Evolutionary conservation across 345 rosid genomes (phyloP), one percentile per base, ranked within the genome.

Genomic region (Triadica sebifera): DNA sequence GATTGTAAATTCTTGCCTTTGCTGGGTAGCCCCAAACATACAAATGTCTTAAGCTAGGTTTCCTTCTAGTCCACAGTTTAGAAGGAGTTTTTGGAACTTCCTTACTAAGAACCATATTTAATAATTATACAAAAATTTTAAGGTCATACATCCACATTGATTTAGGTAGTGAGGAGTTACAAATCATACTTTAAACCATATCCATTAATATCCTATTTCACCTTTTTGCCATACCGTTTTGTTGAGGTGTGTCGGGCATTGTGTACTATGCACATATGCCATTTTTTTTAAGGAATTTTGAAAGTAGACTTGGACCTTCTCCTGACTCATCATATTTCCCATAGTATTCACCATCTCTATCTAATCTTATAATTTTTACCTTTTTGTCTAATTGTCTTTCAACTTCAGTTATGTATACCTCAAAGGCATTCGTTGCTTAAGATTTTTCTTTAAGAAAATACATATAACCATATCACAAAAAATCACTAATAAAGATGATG

Each of bases 31-130:
- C 29, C 8, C 61, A 57, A 57, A 57, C 61, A 57, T 57, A 12
- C 5, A 57, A 22, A 20, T 20, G 29, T 9, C 29, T 57, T 20
- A 57, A 57, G 6, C 25, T 57, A n/a, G 61, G 29, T 57, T 57
- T n/a, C 8, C 29, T 57, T 57, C 38, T 8, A 20, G n/a, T n/a
- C n/a, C n/a, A 24, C 4, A 58, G 5, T 58, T 58, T 37, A 9
- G 22, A 58, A 11, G 15, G 34, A 9, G 62, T 58, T 25, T 58
- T 58, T 1, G 37, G 4, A 24, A 58, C 37, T 58, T 1, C 13
- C 62, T 58, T 58, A 58, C 37, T 58, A 58, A 37, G 62, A 22
- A 58, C 37, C 62, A 34, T 10, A 60, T 60, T 60, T 15, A 60
- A 12, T 34, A 60, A 4, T 1, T 57, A 57, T 17, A 60, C 41